These are phyloP conservation scores for Aspergillus arachidicola DNA, from an alignment of 2,329 filamentous ascomycete species.

Conservation along the genomic window DNA sequence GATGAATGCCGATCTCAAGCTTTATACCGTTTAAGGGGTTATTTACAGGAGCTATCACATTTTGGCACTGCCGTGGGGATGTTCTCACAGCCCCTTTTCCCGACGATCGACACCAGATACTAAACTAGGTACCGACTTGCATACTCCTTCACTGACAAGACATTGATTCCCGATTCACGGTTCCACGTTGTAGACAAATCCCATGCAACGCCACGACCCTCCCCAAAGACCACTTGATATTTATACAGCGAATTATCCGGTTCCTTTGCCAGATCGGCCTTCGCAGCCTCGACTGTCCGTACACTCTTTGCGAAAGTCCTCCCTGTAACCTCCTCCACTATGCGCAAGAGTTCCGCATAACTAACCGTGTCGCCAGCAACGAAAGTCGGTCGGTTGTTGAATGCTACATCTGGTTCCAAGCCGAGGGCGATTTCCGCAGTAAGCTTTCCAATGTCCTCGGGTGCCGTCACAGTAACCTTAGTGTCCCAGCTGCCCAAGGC, in stretches of 20 bases:
- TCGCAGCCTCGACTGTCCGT: slow-evolving; percentile 41
- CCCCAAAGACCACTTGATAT: slow-evolving; percentile 63
- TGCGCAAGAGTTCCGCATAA: slow-evolving; percentile 57
- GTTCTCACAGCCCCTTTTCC: background rate
- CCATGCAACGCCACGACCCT: slow-evolving; percentile 63
- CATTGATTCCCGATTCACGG: slow-evolving; percentile 47
- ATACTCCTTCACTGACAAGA: slow-evolving; percentile 25
- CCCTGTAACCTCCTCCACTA: slow-evolving; percentile 52
- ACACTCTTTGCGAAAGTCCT: slow-evolving; percentile 48
- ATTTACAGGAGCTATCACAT: background rate
- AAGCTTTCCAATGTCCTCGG: slow-evolving; percentile 64
- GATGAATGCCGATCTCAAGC: background rate
- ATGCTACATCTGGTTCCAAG: slow-evolving; percentile 26
- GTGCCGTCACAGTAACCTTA: slow-evolving; percentile 63
- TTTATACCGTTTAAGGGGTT: background rate
- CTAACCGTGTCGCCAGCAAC: slow-evolving; percentile 65
- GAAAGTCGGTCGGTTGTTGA: slow-evolving; percentile 54
- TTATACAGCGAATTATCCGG: slow-evolving; percentile 56
- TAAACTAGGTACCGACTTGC: slow-evolving; percentile 19
- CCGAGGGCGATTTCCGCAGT: slow-evolving; percentile 57
- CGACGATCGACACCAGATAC: background rate
- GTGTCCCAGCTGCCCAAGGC: slow-evolving; percentile 66
- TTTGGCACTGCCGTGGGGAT: background rate
- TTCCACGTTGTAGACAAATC: slow-evolving; percentile 58
- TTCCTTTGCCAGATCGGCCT: slow-evolving; percentile 48